Conservation (phyloP, 192 early-diverging fungal species). For the Tieghemiomyces parasiticus region DNA sequence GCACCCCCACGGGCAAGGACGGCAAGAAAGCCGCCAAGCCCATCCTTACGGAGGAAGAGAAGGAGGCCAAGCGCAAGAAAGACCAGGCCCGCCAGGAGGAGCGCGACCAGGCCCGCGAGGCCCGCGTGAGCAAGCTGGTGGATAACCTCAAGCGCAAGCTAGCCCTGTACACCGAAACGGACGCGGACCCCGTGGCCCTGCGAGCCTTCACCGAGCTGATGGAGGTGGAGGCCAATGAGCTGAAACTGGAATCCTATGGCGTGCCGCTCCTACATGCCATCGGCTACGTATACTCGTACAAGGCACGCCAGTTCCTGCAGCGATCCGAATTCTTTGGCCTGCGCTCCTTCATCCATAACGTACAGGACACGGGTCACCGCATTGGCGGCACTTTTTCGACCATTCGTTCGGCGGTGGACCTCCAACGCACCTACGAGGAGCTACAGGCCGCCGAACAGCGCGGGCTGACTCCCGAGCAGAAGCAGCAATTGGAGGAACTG, state of each 20-base stretch:
- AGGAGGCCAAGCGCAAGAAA: constrained; percentile 38
- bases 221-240: constrained; percentile 65
- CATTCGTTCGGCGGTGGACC: constrained; percentile 80
- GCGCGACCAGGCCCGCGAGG: constrained; percentile 34
- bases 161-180: constrained; percentile 52
- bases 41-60: constrained; percentile 35
- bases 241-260: constrained; percentile 84
- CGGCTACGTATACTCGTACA: constrained; percentile 80
- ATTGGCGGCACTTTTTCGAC: constrained; percentile 83
- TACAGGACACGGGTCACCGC: constrained; percentile 84
- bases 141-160: constrained; percentile 65
- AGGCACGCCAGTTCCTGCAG: constrained; percentile 71
- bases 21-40: constrained; percentile 13
- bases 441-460: constrained; percentile 83
- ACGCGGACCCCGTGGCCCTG: constrained; percentile 33
- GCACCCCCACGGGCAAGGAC: constrained; percentile 13
- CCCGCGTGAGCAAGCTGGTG: constrained; percentile 55
- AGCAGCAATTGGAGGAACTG: constrained; percentile 45
- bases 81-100: constrained; percentile 41
- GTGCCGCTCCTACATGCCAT: constrained; percentile 86
- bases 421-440: constrained; percentile 80
- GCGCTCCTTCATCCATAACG: constrained; percentile 48
- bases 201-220: constrained; percentile 52
- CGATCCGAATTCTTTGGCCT: constrained; percentile 55
- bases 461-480: constrained; percentile 48